These are phyloP conservation scores for Boletellus emodensis DNA, from an alignment of 768 basidiomycete species.

Conservation along the genomic window DNA sequence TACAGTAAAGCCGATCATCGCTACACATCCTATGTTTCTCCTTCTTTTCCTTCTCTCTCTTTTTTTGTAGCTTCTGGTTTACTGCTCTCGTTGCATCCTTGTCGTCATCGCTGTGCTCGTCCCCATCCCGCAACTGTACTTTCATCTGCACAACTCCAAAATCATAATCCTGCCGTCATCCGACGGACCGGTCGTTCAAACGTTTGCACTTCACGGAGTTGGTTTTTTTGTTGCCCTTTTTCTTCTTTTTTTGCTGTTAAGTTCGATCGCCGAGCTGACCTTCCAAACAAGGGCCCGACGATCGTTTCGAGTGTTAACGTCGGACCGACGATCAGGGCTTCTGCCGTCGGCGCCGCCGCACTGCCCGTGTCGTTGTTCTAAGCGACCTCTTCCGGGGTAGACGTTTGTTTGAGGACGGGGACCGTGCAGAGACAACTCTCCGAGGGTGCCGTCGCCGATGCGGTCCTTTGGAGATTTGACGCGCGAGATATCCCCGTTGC, in stretches of 20 bases:
- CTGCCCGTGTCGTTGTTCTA: too few species aligned
- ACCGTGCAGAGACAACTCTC: too few species aligned
- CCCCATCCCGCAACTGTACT: conserved; percentile 17
- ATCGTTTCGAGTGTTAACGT: conserved; percentile 7
- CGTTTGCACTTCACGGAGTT: conserved; percentile 19
- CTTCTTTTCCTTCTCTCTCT: not conserved
- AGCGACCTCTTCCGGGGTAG: too few species aligned
- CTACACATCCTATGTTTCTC: conserved; percentile 1
- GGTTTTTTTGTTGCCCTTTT: not conserved
- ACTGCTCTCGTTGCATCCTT: conserved; percentile 12
- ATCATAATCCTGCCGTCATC: conserved; percentile 13
- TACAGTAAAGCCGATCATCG: not conserved
- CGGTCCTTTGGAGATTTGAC: too few species aligned
- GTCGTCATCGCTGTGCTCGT: conserved; percentile 5
- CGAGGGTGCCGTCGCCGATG: too few species aligned
- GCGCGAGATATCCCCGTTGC: too few species aligned
- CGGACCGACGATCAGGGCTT: conserved; percentile 16
- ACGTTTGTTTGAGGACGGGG: too few species aligned
- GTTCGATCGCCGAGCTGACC: conserved; percentile 4
- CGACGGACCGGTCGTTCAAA: not conserved
- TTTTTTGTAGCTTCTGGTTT: not conserved
- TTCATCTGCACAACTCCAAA: not conserved
- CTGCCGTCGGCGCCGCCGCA: not conserved
- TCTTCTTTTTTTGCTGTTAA: not conserved
- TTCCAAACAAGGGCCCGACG: conserved; percentile 19